Base-by-base conservation (phyloP, 2,329 filamentous ascomycete genomes). In the Penicillium sp. region DNA sequence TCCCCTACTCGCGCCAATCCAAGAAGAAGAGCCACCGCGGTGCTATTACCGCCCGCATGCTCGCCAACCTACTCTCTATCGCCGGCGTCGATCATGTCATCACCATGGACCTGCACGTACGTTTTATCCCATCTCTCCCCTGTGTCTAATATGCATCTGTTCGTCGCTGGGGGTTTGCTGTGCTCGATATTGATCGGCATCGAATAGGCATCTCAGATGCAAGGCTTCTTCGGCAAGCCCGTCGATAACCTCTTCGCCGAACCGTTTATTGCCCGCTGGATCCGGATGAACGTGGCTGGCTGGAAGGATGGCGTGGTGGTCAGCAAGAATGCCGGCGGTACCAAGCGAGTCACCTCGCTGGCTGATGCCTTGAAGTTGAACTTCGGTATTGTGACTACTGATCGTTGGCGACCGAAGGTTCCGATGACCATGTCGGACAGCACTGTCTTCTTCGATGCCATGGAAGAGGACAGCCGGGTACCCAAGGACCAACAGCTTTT, bases 1-100 rank as follows among this genome's bases (percentile, higher is more conserved):
- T 98, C 71, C 95, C 95, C n/a, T 99, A 99, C 81, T 97, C 92
- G 66, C 91, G 95, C 61, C 95, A 99, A 77, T 98, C 93, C 57
- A 99, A 99, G 83, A 98, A 98, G 83, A 99, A 99, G 79, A 92
- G 91, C 55, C 93, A 98, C 72, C 87, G 95, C 64, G 95, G 95
- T 51, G 92, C 95, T 57, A 98, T 99, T 71, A 97, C 95, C 9
- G 95, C 95, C 54, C 88, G 93, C 65, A 96, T 99, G 92, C 85
- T 99, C 52, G 93, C 95, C 59, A 99, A 99, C 74, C 85, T 98
- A 49, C 87, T 99, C 65, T 86, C 90, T 59, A 90, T 99, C 56
- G 95, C 95, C 51, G 95, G 95, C 53, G 92, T 99, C 64, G 92
- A 96, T 78, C 95, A 99, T 80, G 90, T 99, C 74, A 93, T 99